phyloP scores from a whole-genome alignment of 2,329 filamentous ascomycete genomes.

The Hymenoscyphus salicellus region DNA sequence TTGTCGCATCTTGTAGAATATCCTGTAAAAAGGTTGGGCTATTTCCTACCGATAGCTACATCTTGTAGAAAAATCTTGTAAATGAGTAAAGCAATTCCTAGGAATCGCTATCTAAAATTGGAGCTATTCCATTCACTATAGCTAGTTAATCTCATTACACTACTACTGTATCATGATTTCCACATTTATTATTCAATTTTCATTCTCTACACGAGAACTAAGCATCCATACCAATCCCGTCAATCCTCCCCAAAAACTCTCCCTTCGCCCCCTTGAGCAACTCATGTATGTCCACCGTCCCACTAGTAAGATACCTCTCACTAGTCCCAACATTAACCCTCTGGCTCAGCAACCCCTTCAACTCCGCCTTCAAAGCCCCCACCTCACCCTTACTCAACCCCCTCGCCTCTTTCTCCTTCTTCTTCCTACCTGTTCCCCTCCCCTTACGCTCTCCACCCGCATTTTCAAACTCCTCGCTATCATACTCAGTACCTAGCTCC shows the following conservation, averaged over 20 bases:
- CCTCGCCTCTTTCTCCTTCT: conserved; percentile 69
- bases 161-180: too few species aligned
- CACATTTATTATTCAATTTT: background rate
- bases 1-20: too few species aligned
- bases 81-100: too few species aligned
- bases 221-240: conserved; percentile 34
- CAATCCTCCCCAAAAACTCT: conserved; percentile 38
- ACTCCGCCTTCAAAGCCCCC: conserved; percentile 64
- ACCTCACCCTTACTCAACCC: conserved; percentile 71
- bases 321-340: conserved; percentile 85
- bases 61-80: too few species aligned
- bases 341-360: conserved; percentile 67
- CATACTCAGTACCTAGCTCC: conserved; percentile 90
- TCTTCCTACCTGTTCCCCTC: conserved; percentile 68
- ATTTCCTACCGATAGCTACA: too few species aligned
- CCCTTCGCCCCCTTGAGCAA: conserved; percentile 63
- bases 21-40: too few species aligned
- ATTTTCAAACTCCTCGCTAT: conserved; percentile 77
- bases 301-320: conserved; percentile 79
- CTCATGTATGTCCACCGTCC: conserved; percentile 76
- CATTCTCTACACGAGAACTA: background rate
- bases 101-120: too few species aligned
- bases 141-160: too few species aligned
- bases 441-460: conserved; percentile 59
- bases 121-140: too few species aligned